Evolutionary conservation across 805 yeast species (phyloP).

Genomic region (Ogataea parapolymorpha): DNA sequence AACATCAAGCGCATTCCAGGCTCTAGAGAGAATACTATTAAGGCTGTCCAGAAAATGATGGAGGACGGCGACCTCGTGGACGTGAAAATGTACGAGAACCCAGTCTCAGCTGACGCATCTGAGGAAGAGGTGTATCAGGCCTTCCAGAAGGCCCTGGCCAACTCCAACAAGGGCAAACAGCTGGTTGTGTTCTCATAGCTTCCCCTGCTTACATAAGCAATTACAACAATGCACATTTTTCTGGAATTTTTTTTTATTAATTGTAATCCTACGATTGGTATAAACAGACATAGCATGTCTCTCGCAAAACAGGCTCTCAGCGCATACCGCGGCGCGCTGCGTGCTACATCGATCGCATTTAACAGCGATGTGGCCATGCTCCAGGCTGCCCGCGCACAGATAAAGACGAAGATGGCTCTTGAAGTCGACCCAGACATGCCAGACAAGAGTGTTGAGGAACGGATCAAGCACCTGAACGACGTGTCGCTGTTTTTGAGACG

Average conservation of each 20-base stretch:
- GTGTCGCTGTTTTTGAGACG: conserved; percentile 65
- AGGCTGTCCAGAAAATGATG: conserved; percentile 55
- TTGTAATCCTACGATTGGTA: neutral
- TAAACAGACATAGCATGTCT: conserved; percentile 16
- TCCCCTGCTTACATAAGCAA: neutral
- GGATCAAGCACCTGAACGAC: conserved; percentile 58
- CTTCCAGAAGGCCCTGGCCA: conserved; percentile 42
- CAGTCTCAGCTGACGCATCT: conserved; percentile 31
- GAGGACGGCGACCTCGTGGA: conserved; percentile 51
- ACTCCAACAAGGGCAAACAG: conserved; percentile 44
- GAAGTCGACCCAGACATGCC: conserved; percentile 40
- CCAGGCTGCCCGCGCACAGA: conserved; percentile 55
- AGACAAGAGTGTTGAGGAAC: conserved; percentile 43
- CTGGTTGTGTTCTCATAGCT: conserved; percentile 27
- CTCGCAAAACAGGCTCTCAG: conserved; percentile 22
- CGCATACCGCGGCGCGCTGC: conserved; percentile 64
- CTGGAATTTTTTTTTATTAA: conserved; percentile 1
- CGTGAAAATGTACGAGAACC: conserved; percentile 42
- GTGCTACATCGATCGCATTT: conserved; percentile 66
- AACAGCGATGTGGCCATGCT: conserved; percentile 46
- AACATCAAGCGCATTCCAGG: conserved; percentile 59
- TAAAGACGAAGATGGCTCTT: conserved; percentile 50
- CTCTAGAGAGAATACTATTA: conserved; percentile 52
- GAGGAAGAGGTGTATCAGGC: conserved; percentile 41
- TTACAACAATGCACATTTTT: neutral